phyloP scores from a whole-genome alignment of 1,139 yeast genomes.

The Taiozyma sp. region DNA sequence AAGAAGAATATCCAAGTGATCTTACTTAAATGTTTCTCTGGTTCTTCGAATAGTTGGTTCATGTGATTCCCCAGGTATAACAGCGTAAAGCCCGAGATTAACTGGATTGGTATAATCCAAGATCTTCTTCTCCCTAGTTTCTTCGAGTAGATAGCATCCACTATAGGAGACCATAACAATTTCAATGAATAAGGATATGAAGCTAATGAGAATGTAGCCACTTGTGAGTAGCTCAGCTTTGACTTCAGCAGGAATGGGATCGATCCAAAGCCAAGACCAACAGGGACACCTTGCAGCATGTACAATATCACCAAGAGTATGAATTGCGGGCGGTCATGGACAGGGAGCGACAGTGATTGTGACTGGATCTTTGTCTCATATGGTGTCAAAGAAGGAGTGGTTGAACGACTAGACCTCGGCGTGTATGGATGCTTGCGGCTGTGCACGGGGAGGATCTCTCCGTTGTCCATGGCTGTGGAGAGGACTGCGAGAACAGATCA shows the following conservation, averaged over 20 bases:
- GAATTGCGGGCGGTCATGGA: conserved; percentile 63
- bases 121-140: conserved; percentile 77
- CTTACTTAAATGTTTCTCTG: conserved; percentile 45
- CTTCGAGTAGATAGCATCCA: conserved; percentile 73
- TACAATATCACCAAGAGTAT: conserved; percentile 65
- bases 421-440: conserved; percentile 12
- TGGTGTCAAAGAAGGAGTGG: conserved; percentile 1
- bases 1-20: conserved; percentile 66
- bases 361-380: conserved; percentile 2
- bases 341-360: conserved; percentile 21
- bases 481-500: too few species aligned
- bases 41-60: conserved; percentile 49
- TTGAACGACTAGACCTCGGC: conserved; percentile 3
- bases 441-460: conserved; percentile 20
- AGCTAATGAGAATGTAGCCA: conserved; percentile 86
- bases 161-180: conserved; percentile 92
- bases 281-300: conserved; percentile 89
- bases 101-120: conserved; percentile 93
- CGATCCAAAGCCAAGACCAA: conserved; percentile 93
- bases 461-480: neutral
- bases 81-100: conserved; percentile 65
- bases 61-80: conserved; percentile 56
- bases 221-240: conserved; percentile 69
- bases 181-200: conserved; percentile 93
- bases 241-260: conserved; percentile 89